Evolutionary conservation across 352 stramenopile genomes (phyloP), one percentile per base, ranked within the genome.

Genomic region (Globisporangium spiculum): DNA sequence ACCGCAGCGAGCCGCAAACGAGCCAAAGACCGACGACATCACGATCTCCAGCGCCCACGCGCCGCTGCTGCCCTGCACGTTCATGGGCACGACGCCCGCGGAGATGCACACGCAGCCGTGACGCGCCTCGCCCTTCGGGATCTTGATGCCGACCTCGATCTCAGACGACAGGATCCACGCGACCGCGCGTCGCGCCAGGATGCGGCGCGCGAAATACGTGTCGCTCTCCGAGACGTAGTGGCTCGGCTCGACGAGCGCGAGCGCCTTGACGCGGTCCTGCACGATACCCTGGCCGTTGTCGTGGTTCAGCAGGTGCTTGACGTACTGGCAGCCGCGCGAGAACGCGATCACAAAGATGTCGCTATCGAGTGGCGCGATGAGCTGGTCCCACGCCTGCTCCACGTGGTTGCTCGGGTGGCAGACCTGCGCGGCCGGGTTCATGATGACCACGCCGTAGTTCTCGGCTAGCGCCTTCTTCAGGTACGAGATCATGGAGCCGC

Each of bases 21-120:
- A 92, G 22, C 87, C 86, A 73, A 93, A 95, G 20, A 95, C 85
- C 2, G 85, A 91, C 65, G 78, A 91, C 80, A 91, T 90, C 71
- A 95, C 87, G 71, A 93, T 91, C 65, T 93, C 84, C 3, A 95
- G 66, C 9, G 87, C 87, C 73, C 88, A 95, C 0, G 84, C 85
- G 63, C 85, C 87, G 53, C 85, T 93, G 65, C 81, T 91, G 5
- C 85, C 83, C 27, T 79, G 69, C 20, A 89, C 85, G 63, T 86
- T 89, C 4, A 79, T 77, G 5, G 87, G 87, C 36, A 95, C 84
- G 2, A 84, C 71, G 27, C 88, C 88, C 0, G 88, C 88, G 12
- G 85, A 93, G 12, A 95, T 73, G 71, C 88, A 95, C 22, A 93
- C 76, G 59, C 88, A 95, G 54, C 88, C 88, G 69, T 93, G 85